Percentiles rank a stretch among this genome's conserved stretches.
Conservation (phyloP, 441 rosid genomes). For the Corymbia calophylla region DNA sequence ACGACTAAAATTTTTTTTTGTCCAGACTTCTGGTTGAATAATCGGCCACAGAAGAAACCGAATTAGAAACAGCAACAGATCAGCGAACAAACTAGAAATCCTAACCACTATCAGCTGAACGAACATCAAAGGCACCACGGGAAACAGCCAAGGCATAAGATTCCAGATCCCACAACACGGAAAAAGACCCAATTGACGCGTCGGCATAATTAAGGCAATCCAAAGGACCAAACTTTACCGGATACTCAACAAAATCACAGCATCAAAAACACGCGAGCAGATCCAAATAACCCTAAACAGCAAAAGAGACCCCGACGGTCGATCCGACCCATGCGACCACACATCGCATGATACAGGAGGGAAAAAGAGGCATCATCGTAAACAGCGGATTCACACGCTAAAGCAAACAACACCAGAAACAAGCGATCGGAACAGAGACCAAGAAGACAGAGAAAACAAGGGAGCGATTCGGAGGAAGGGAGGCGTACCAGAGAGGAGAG, state of each 20-base stretch:
- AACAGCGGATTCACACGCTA: neutral
- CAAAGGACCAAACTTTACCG: neutral
- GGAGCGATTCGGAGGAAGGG: too few species aligned
- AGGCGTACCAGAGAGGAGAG: neutral
- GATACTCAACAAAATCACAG: neutral
- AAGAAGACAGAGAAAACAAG: neutral
- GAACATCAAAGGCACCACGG: neutral
- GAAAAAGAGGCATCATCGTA: neutral
- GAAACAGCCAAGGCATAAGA: neutral
- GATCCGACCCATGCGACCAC: neutral
- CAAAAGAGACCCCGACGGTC: neutral
- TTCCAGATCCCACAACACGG: neutral
- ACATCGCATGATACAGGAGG: neutral
- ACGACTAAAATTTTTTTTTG: neutral
- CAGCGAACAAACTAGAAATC: neutral
- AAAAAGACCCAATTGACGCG: neutral
- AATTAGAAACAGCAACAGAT: neutral
- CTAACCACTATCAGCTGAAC: neutral
- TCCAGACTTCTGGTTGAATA: neutral
- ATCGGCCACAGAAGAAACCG: neutral
- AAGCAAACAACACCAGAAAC: neutral
- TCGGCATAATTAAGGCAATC: neutral
- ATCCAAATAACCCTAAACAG: neutral
- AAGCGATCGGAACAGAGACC: neutral
- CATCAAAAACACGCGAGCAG: neutral